These are phyloP conservation scores for Solanum neorickii DNA, from an alignment of 257 asterid genomes.

Conservation along the genomic window DNA sequence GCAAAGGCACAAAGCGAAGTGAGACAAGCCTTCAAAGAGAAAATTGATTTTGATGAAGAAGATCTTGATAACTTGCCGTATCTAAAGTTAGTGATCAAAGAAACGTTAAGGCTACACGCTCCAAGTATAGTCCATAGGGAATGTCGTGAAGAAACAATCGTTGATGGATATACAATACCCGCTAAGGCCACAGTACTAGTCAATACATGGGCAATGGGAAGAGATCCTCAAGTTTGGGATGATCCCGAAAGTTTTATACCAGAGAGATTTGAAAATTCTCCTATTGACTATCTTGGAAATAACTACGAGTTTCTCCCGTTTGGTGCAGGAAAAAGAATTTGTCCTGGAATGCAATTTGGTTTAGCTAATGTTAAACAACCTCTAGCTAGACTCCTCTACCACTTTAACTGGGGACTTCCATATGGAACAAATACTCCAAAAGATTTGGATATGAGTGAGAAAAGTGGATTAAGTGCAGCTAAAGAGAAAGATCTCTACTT, in stretches of 20 bases:
- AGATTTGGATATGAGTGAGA: neutral
- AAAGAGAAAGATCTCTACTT: neutral
- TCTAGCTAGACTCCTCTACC: neutral
- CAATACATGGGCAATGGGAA: constrained; percentile 1
- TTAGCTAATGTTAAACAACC: neutral
- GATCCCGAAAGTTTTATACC: neutral
- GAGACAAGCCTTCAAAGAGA: neutral
- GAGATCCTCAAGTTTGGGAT: neutral
- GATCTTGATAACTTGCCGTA: neutral
- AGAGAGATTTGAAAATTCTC: neutral
- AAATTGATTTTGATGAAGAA: neutral
- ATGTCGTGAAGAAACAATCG: neutral
- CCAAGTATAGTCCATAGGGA: neutral
- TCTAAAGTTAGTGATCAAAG: neutral
- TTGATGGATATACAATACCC: constrained; percentile 5
- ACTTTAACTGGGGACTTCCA: neutral
- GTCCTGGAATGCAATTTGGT: neutral
- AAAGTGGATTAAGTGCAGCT: neutral
- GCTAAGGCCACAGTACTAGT: neutral
- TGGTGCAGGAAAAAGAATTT: neutral
- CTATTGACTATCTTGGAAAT: neutral
- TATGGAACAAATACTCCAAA: neutral
- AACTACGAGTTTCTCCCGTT: neutral
- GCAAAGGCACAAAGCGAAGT: neutral
- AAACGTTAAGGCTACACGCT: neutral